Base-by-base conservation (phyloP, 2,329 filamentous ascomycete genomes). In the Didymella sp. region DNA sequence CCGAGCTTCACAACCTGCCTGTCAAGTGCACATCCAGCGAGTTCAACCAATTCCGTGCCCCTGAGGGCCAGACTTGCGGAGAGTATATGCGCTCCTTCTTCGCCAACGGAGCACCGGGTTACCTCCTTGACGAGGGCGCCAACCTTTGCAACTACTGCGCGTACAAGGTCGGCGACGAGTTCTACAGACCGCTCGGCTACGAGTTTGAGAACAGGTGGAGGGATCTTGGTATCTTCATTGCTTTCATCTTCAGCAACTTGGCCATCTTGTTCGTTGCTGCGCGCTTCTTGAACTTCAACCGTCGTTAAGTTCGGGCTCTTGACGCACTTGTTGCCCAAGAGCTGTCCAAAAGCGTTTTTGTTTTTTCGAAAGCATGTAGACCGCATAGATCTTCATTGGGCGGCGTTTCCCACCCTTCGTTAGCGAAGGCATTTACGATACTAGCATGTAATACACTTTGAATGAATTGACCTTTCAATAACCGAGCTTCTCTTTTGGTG, bases 71-170 rank as follows among this genome's bases (percentile, higher is more conserved):
- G 70, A 87, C 82, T 1, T 96, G 91, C 70, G 89, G 88, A 31
- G 82, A 87, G 19, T 96, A 96, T 78, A 92, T 93, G 88, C 62
- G 76, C 38, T 66, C 81, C 1, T 96, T 91, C 78, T 92, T 95
- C 70, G 78, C 79, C 3, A 68, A 68, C 3, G 88, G 89, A n/a
- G 89, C 88, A 0, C 71, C 84, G 0, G 92, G 92, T 0, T 96
- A 96, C 66, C 73, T 96, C 2, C 80, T 85, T 33, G 80, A 87
- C 66, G 88, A 89, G 63, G 79, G 81, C 1, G 90, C 89, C 0
- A 83, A 78, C 43, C 77, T 81, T 21, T 96, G 92, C 78, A 80
- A 89, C 68, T 96, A 96, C 78, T 96, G 92, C 71, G 90, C 91
- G 0, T 96, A 87, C 78, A 87, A 84, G 60, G 79, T 90, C 12